These are phyloP conservation scores for Sugiyamaella smithiae DNA, from an alignment of 805 yeast species.

Conservation along the genomic window DNA sequence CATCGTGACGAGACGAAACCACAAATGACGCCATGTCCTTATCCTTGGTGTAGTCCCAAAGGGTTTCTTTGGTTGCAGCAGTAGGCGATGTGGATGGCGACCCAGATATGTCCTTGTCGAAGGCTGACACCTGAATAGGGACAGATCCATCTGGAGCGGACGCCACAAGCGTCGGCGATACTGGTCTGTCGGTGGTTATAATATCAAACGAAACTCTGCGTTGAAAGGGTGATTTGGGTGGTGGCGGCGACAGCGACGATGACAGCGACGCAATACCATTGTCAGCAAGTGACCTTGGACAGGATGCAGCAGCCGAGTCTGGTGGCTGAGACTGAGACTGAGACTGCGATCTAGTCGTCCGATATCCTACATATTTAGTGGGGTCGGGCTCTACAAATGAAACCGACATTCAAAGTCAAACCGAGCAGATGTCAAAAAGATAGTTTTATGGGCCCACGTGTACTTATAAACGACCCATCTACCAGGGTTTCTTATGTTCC, in stretches of 20 bases:
- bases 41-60: slow-evolving; percentile 9
- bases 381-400: slow-evolving; percentile 24
- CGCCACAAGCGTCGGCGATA: slow-evolving; percentile 3
- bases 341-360: slow-evolving; percentile 2
- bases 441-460: neutral
- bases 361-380: slow-evolving; percentile 15
- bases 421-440: neutral
- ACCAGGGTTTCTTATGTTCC: neutral
- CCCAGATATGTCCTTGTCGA: neutral
- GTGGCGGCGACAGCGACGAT: slow-evolving; percentile 2
- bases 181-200: slow-evolving; percentile 11
- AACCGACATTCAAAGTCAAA: slow-evolving; percentile 16
- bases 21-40: slow-evolving; percentile 19
- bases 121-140: neutral
- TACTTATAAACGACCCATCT: neutral
- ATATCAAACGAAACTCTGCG: slow-evolving; percentile 25
- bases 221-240: slow-evolving; percentile 9
- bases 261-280: neutral
- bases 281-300: neutral
- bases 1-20: slow-evolving; percentile 23
- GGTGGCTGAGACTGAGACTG: slow-evolving; percentile 4
- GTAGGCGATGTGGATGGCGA: slow-evolving; percentile 1
- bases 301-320: neutral
- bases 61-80: neutral
- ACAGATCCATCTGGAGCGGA: slow-evolving; percentile 2